Evolutionary conservation across 441 rosid species (phyloP), one percentile per base, ranked within the genome.

Genomic region (Eutrema salsugineum): DNA sequence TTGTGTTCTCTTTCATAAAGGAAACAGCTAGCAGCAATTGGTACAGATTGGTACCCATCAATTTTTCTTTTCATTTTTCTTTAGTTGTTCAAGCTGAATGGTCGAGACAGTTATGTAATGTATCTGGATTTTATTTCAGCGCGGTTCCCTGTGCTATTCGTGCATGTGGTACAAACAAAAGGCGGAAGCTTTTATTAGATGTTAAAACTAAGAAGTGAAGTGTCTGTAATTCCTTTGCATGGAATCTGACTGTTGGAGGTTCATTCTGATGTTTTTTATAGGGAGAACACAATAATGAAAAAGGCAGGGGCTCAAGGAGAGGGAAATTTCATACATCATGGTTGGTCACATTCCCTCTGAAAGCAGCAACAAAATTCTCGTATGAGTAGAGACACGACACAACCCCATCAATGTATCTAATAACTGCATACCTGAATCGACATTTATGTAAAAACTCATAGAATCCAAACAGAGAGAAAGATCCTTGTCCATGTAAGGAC

Each of bases 291-390:
- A 61, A 2, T 8, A 53, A 63, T 10, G 53, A 63, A 33, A 63
- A 20, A 33, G 69, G 60, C 70, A 63, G 40, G 19, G 39, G 32
- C 54, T 51, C 54, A 30, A 63, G 58, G 64, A 63, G 58, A 27
- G 47, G 49, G 49, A 43, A 50, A 1, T 33, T 33, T 8, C 38
- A 27, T 33, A 30, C 19, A 14, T 49, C 20, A 40, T 51, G 42
- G 68, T 50, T 30, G 14, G 24, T 61, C 68, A 51, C 68, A 32
- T 40, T 28, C 36, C 44, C 54, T 39, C 24, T 50, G 27, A 43
- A 11, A 56, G 39, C 63, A 20, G 76, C 64, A 35, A 43, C 27
- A 17, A 38, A 50, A 4, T 14, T 64, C 7, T 49, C 33, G 12
- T 35, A 48, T 20, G 3, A 40, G 70, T 36, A 22, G 8, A 15